Evolutionary conservation across 768 basidiomycete genomes (phyloP).

Genomic region (Calocybe cyanea): DNA sequence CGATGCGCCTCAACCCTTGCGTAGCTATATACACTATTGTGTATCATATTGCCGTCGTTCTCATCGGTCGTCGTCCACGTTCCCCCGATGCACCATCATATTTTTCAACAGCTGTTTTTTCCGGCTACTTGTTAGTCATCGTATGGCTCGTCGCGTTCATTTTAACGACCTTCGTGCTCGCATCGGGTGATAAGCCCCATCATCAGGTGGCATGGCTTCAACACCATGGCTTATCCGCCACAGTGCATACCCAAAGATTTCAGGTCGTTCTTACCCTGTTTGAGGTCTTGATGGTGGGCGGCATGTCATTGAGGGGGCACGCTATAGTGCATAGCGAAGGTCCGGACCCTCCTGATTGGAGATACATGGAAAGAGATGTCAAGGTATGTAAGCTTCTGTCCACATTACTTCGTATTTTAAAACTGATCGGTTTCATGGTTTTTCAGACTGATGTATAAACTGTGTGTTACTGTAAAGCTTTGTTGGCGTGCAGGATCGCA

Average conservation of each 20-base stretch:
- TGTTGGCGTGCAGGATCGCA: too few relatives aligned
- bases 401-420: background rate
- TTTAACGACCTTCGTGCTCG: conserved; percentile 23
- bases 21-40: conserved; percentile 25
- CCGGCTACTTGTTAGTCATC: conserved; percentile 25
- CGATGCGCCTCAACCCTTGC: conserved; percentile 29
- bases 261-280: conserved; percentile 26
- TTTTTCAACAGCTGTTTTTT: conserved; percentile 28
- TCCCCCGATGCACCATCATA: conserved; percentile 25
- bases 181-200: conserved; percentile 11
- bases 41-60: conserved; percentile 23
- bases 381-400: conserved; percentile 7
- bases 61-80: conserved; percentile 24
- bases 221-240: conserved; percentile 24
- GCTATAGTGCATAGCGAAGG: conserved; percentile 26
- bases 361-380: conserved; percentile 12
- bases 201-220: conserved; percentile 18
- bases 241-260: conserved; percentile 23
- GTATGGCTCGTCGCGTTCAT: conserved; percentile 30
- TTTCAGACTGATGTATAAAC: conserved; percentile 10
- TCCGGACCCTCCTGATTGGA: conserved; percentile 27
- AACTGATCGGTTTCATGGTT: background rate
- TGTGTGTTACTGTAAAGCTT: conserved; percentile 4
- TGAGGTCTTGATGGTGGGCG: conserved; percentile 22
- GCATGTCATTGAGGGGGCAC: conserved; percentile 24